A percentile compares a stretch with the other conserved stretches of the same genome.
These are phyloP conservation scores for Vitis amurensis DNA, from an alignment of 164 flowering plant genomes.

Conservation along the genomic window DNA sequence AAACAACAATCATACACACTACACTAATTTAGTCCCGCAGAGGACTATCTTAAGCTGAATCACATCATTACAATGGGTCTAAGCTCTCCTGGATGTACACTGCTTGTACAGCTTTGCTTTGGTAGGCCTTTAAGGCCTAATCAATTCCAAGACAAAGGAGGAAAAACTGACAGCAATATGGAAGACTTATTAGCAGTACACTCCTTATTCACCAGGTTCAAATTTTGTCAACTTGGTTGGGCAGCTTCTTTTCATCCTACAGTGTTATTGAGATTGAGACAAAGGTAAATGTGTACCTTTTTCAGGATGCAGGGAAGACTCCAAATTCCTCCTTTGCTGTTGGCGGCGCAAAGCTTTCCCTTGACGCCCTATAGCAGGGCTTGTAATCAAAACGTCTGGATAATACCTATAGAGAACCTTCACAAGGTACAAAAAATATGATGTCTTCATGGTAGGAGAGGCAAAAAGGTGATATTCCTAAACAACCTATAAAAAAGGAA, in stretches of 20 bases:
- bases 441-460: no score
- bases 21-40: not conserved
- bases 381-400: conserved; percentile 47
- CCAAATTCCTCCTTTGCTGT: conserved; percentile 44
- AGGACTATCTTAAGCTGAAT: not conserved
- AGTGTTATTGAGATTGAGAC: conserved; percentile 3
- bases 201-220: conserved; percentile 7
- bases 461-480: no score
- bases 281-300: conserved; percentile 7
- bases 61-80: not conserved
- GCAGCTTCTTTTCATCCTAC: conserved; percentile 8
- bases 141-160: not conserved
- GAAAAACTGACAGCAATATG: not conserved
- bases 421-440: not conserved
- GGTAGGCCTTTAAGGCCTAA: not conserved
- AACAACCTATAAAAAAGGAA: no score
- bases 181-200: not conserved
- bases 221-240: not conserved
- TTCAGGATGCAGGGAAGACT: conserved; percentile 22
- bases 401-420: conserved; percentile 63
- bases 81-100: not conserved
- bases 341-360: conserved; percentile 88
- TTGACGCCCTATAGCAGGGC: conserved; percentile 84
- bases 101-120: not conserved
- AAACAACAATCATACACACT: not conserved